Evolutionary conservation across 2,329 filamentous ascomycete species (phyloP), one percentile per base, ranked within the genome.

Genomic region (Verticillium longisporum): DNA sequence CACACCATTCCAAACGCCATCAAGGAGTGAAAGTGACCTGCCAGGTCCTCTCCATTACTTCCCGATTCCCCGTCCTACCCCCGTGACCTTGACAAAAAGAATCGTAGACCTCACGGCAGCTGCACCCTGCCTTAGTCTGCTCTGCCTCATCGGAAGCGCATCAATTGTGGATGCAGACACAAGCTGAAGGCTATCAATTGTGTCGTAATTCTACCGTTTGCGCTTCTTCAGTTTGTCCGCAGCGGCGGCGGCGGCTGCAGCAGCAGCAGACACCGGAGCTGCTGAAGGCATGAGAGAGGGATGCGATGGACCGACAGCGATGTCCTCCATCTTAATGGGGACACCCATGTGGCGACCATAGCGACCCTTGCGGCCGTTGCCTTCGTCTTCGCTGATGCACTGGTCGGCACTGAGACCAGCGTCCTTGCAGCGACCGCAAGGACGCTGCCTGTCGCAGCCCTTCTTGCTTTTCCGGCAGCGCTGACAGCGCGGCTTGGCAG

Each of bases 381-480:
- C 92, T 76, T 99, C 95, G 69, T 99, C 95, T 75, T 99, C 95
- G 74, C 93, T 97, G 75, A 99, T 87, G 75, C 95, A 99, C 66
- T 94, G 91, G 67, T 98, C 95, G 62, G 92, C 87, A 61, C 90
- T 90, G 68, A 99, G 91, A 21, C 95, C 95, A 54, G 95, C 95
- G 77, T 99, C 95, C 74, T 92, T 92, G 85, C 95, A 99, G 65
- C 95, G 87, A 61, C 92, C 91, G 71, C 95, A 99, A 33, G 95
- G 95, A 45, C 95, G 88, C 77, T 98, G 95, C 62, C 95, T 89
- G 78, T 99, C 95, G 73, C 95, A 99, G 13, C 95, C 95, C 78
- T 99, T 99, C 83, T 99, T 99, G 79, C 94, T 98, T 85, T 99
- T 99, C 70, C 95, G 90, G 82, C 95, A 99, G 62, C 95, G 90